Base-by-base conservation (phyloP, 768 basidiomycete genomes). In the Tephrocybe sp. region DNA sequence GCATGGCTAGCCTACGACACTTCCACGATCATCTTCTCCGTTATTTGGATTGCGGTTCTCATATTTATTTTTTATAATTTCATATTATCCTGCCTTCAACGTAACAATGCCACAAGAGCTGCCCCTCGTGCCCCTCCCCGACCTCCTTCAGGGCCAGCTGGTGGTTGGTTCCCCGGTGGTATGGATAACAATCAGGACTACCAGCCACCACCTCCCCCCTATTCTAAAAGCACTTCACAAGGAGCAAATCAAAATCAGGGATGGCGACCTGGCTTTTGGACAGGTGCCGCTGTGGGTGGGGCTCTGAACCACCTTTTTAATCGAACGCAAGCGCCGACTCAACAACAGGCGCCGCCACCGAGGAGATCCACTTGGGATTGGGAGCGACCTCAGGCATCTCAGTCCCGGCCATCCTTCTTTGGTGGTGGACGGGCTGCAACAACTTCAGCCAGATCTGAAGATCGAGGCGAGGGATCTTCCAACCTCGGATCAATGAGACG, bases 221-320 rank as follows among this genome's bases (percentile, higher is more conserved):
- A 87, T 56, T 75, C 78, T 15, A 73, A 79, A 57, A 55, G 70
- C 27, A 64, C 66, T 13, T 51, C 48, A 8, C 54, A 49, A 11
- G 38, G 50, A 44, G 26, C 60, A 5, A 60, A 52, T 37, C 44
- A 54, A 49, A 62, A 54, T 42, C 45, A 58, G 51, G 70, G 71
- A 26, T 84, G 82, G 81, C 65, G 71, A 34, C 86, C 88, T 9
- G 92, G 92, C 3, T 94, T 96, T 64, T 94, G 86, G 88, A 86
- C 88, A 1, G 93, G 93, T 3, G 82, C 89, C 6, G 79, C 82
- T 1, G 59, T 87, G 1, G 94, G 91, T 6, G 86, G 85, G 21
- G 64, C 88, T 2, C 87, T 84, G 2, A 78, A 82, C 22, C 79
- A 80, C 53, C 58, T 83, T 2, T 70, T 75, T 67, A 84, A 77